Base-by-base conservation (phyloP, 2,329 filamentous ascomycete species). In the Cladosporium sp. region DNA sequence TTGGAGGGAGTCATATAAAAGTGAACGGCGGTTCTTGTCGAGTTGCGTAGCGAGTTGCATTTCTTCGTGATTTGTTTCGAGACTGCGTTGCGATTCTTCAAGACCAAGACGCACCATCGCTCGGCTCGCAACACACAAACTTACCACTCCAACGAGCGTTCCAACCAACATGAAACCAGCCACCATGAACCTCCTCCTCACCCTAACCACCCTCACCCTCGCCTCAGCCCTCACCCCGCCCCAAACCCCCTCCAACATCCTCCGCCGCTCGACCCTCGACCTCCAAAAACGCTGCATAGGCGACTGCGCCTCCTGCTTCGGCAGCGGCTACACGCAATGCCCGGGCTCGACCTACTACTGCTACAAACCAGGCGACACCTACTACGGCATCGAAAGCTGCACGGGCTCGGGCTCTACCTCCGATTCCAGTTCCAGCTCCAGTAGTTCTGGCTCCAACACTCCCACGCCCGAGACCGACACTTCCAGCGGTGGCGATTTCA, bases 201-300 rank as follows among this genome's bases (percentile, higher is more conserved):
- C 32, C 32, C 11, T 15, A 7, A n/a, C 8, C 32, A 7, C n/a
- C 32, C 13, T 16, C 32, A 4, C 12, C 32, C 32, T 35, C 32
- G 2, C 15, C 12, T 11, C 32, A n/a, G n/a, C 32, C 32, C 4
- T 15, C 3, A 35, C 32, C 32, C 32, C 32, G 13, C 1, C 11
- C 3, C 32, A 27, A 27, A 5, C 22, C 22, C 22, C 22, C 4
- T 27, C 22, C 22, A 27, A 27, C 22, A 27, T 35, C 32, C 32
- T 35, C 32, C 32, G 32, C 15, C 16, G 16, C 11, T 20, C n/a
- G 9, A 39, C 22, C 7, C 15, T 39, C 3, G 18, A 25, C 1
- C 25, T 47, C 12, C 33, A 38, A 11, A 47, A 47, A n/a, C 43
- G 43, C 16, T 47, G 43, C 25, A 7, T 22, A 4, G 43, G 43